Evolutionary conservation across 805 yeast species (phyloP), one percentile per base, ranked within the genome.

Genomic region (Allodekkera sacchari): DNA sequence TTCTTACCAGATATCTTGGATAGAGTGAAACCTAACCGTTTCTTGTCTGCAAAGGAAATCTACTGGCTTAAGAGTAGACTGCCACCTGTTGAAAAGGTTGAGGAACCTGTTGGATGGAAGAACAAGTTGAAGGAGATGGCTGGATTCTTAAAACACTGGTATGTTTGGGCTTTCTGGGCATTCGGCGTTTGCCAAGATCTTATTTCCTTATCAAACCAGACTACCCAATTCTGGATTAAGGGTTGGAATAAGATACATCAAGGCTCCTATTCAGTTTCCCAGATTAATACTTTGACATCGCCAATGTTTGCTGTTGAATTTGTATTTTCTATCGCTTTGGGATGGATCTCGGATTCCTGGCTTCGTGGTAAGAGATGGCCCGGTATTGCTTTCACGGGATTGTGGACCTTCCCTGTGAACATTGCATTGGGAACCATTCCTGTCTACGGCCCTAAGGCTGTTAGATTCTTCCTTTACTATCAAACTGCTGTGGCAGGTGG

Each of bases 1-100:
- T 35, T 55, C 53, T 29, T 48, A 53, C 44, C 45, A 34, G 23
- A 56, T 45, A 20, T 63, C 57, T 17, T 41, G 38, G 31, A 41
- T 17, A 37, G 39, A 50, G 29, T 35, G 42, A 13, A 60, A 51
- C 38, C 61, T 50, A 10, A 52, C 47, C 11, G 50, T 48, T 5
- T 50, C 47, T 33, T 32, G 29, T 22, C 27, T 23, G 33, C 30
- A 24, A 24, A 34, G 17, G 42, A 41, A 18, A 34, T 38, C 15
- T 33, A 31, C 4, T 39, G 39, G 38, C 30, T 39, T 18, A 31
- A 29, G 20, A 23, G 30, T 10, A 37, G 44, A 32, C 30, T 22
- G 14, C 44, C 44, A 15, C n/a, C 27, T n/a, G 22, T 32, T 8
- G 26, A 32, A 14, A 19, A 27, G 18, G 37, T 28, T 18, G 27